Conservation (phyloP, 306 rosid genomes). For the Arachis hypogaea region DNA sequence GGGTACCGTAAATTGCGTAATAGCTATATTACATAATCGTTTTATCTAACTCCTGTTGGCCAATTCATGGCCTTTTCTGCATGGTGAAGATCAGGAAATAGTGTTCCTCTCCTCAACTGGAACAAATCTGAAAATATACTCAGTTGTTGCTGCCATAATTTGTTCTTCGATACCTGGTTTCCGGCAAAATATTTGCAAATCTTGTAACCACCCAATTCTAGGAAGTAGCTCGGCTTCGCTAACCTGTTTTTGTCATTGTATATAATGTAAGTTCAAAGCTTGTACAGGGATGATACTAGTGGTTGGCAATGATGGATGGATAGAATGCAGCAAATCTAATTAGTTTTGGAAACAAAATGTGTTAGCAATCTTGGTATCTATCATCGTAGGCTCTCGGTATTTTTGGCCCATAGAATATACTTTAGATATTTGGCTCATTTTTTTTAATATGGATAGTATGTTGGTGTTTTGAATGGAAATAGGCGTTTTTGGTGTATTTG, state of each 20-base stretch:
- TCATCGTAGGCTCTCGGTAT: neutral
- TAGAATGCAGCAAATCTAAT: constrained; percentile 18
- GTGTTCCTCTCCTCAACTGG: constrained; percentile 32
- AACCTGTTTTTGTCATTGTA: constrained; percentile 39
- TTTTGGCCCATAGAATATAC: neutral
- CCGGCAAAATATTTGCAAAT: constrained; percentile 31
- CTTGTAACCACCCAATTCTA: constrained; percentile 14
- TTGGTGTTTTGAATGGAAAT: no score
- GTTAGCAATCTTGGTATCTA: neutral
- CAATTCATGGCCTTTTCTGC: constrained; percentile 21
- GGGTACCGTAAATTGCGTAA: constrained; percentile 14
- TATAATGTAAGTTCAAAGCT: constrained; percentile 37
- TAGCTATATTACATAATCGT: constrained; percentile 26
- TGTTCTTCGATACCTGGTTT: constrained; percentile 16
- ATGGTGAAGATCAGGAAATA: constrained; percentile 34
- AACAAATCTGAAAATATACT: constrained; percentile 32
- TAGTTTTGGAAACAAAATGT: constrained; percentile 4
- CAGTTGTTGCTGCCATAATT: constrained; percentile 31
- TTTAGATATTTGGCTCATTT: neutral
- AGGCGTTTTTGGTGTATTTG: no score
- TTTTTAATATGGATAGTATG: no score
- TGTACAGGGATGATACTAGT: constrained; percentile 42
- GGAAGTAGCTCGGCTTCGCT: constrained; percentile 36
- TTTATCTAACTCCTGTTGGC: constrained; percentile 30
- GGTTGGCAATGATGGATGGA: constrained; percentile 31